Evolutionary conservation across 148 eudicot genomes (phyloP).

Genomic region (Diospyros kaki): DNA sequence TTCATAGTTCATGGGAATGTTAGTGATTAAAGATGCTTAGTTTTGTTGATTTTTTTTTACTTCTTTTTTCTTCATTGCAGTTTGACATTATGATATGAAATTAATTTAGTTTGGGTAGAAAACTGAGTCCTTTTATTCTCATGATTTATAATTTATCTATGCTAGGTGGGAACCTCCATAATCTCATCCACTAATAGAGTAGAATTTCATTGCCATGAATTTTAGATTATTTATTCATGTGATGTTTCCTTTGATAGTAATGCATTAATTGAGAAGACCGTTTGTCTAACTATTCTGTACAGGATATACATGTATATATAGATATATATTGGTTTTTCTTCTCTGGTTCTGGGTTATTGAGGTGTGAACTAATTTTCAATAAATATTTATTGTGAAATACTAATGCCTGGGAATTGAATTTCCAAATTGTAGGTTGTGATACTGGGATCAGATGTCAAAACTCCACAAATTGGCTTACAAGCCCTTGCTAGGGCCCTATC

Average conservation of each 20-base stretch:
- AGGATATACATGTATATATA: no score
- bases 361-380: constrained; percentile 2
- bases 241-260: no score
- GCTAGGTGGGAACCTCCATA: constrained; percentile 1
- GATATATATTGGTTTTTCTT: background rate
- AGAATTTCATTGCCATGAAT: constrained; percentile 5
- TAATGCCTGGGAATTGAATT: background rate
- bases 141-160: background rate
- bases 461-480: constrained; percentile 75
- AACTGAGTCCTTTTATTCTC: background rate
- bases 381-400: constrained; percentile 8
- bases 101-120: constrained; percentile 1
- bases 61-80: background rate
- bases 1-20: background rate
- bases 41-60: no score
- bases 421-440: constrained; percentile 70
- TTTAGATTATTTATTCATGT: no score
- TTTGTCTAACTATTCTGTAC: no score
- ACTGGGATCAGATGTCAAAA: constrained; percentile 69
- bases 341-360: background rate
- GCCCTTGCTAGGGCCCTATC: constrained; percentile 91
- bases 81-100: background rate
- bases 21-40: background rate
- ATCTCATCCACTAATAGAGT: background rate
- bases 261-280: no score